These are phyloP conservation scores for Lachancea thermotolerans DNA, from an alignment of 805 yeast species.

Conservation along the genomic window DNA sequence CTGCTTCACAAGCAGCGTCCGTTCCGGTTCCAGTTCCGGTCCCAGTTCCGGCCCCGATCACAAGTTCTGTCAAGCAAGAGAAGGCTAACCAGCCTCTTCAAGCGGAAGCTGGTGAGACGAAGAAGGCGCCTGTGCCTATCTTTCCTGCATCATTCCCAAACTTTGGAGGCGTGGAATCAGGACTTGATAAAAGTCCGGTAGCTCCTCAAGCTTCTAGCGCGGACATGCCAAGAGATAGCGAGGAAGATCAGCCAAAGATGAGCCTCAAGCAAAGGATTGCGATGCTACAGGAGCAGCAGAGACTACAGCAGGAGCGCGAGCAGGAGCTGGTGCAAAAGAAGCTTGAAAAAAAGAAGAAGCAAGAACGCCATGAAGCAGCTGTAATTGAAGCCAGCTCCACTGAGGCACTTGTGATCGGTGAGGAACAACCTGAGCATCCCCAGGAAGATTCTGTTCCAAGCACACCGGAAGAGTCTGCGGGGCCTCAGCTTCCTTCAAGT, in stretches of 20 bases:
- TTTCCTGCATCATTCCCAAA: too few relatives aligned
- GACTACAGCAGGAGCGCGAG: constrained; percentile 69
- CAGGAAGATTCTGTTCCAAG: not conserved
- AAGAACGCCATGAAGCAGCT: constrained; percentile 13
- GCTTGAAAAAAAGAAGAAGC: constrained; percentile 38
- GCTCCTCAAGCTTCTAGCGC: not conserved
- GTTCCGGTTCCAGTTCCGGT: too few relatives aligned
- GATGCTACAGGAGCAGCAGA: constrained; percentile 71
- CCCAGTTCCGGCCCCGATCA: too few relatives aligned
- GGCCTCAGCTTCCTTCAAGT: too few relatives aligned
- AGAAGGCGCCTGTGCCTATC: too few relatives aligned
- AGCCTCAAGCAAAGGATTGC: constrained; percentile 85
- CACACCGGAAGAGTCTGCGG: too few relatives aligned
- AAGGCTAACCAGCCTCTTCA: too few relatives aligned
- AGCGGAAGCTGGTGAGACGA: too few relatives aligned
- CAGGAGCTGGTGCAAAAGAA: constrained; percentile 50
- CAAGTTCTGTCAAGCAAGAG: too few relatives aligned
- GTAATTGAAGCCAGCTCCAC: not conserved
- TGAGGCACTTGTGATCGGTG: not conserved
- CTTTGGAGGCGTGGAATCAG: too few relatives aligned
- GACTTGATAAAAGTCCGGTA: not conserved
- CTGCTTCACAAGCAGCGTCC: too few relatives aligned
- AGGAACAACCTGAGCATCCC: not conserved
- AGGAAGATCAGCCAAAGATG: constrained; percentile 49
- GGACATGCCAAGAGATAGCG: not conserved